phyloP scores from a whole-genome alignment of 2,329 filamentous ascomycete species.

The Aureobasidium namibiae region DNA sequence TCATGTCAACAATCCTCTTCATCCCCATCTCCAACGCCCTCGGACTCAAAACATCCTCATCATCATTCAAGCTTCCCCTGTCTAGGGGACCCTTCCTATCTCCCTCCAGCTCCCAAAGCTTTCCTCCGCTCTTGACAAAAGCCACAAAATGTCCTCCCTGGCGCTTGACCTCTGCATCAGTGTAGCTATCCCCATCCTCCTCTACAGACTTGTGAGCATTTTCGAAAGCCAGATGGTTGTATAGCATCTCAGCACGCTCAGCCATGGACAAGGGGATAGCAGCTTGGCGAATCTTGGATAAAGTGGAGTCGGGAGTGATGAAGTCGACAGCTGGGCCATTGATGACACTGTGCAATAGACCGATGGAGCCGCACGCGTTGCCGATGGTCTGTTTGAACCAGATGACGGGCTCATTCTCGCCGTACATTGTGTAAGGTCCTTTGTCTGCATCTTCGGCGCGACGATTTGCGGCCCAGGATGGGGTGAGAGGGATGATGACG shows the following conservation, averaged over 20 bases:
- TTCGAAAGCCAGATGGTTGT: conserved; percentile 39
- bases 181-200: conserved; percentile 32
- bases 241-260: conserved; percentile 44
- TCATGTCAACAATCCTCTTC: conserved; percentile 30
- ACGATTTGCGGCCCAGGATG: conserved; percentile 34
- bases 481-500: conserved; percentile 40
- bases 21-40: conserved; percentile 35
- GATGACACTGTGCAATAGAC: conserved; percentile 44
- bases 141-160: conserved; percentile 38
- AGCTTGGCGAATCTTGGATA: conserved; percentile 38
- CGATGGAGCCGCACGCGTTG: conserved; percentile 52
- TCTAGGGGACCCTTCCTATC: conserved; percentile 37
- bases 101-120: conserved; percentile 41
- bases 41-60: conserved; percentile 38
- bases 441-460: conserved; percentile 33
- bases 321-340: conserved; percentile 40
- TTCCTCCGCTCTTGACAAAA: conserved; percentile 40
- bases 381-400: conserved; percentile 54
- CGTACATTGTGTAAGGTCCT: conserved; percentile 37
- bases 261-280: conserved; percentile 36
- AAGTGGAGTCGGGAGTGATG: conserved; percentile 34
- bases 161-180: conserved; percentile 24
- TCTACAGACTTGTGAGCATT: conserved; percentile 35
- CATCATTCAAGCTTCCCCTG: conserved; percentile 30
- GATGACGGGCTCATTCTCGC: conserved; percentile 43